A percentile compares a stretch with the other conserved stretches of the same genome.
phyloP scores from a whole-genome alignment of 345 rosid genomes.

The Geranium rotundifolium region DNA sequence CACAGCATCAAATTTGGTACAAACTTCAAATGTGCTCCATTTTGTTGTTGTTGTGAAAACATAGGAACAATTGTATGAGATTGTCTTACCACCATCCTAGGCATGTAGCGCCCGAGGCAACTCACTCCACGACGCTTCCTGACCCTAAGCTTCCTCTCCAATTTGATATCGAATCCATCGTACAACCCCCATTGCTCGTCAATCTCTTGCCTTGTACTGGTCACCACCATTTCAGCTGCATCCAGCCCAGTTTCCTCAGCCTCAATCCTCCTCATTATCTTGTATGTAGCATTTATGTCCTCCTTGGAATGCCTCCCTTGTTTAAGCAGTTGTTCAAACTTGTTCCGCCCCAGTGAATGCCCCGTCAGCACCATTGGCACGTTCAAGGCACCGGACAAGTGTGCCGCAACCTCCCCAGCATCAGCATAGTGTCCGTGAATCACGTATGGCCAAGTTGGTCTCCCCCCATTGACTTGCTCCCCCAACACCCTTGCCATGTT shows the following conservation, averaged over 20 bases:
- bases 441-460: constrained; percentile 56
- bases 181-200: constrained; percentile 70
- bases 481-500: constrained; percentile 52
- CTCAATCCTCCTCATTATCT: constrained; percentile 51
- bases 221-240: constrained; percentile 54
- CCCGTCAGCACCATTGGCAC: constrained; percentile 66
- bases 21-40: no score
- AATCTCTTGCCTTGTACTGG: constrained; percentile 70
- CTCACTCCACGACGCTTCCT: constrained; percentile 57
- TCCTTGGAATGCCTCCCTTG: constrained; percentile 55
- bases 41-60: background rate
- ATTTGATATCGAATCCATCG: constrained; percentile 54
- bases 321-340: constrained; percentile 58
- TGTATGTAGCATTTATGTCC: constrained; percentile 46
- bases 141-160: constrained; percentile 59
- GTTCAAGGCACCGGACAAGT: constrained; percentile 43
- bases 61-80: constrained; percentile 1
- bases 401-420: constrained; percentile 56
- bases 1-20: no score
- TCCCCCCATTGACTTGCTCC: constrained; percentile 40
- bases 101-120: constrained; percentile 55
- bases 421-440: constrained; percentile 74
- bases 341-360: constrained; percentile 59
- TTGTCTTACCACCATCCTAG: constrained; percentile 53
- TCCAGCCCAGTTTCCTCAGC: constrained; percentile 53